These are phyloP conservation scores for Hanseniaspora sp. DNA, from an alignment of 1,139 yeast genomes.

Conservation along the genomic window DNA sequence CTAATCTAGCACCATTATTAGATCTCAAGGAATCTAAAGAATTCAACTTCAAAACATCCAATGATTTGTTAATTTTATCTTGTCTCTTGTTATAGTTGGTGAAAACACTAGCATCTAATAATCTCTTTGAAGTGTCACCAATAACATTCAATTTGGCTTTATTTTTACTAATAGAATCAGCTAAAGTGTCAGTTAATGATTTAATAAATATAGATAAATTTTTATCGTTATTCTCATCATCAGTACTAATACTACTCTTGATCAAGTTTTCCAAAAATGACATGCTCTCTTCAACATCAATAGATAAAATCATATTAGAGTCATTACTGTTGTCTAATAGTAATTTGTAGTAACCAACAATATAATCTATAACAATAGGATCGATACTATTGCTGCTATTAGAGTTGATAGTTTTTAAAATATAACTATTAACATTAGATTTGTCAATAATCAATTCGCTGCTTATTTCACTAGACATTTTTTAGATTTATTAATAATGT, in stretches of 20 bases:
- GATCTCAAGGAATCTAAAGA: constrained; percentile 47
- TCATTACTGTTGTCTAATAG: constrained; percentile 65
- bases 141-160: constrained; percentile 55
- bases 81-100: constrained; percentile 50
- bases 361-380: constrained; percentile 82
- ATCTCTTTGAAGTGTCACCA: constrained; percentile 76
- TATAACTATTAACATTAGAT: constrained; percentile 10
- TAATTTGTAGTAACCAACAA: constrained; percentile 79
- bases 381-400: constrained; percentile 37
- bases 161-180: constrained; percentile 51
- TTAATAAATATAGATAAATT: constrained; percentile 42
- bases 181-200: constrained; percentile 40
- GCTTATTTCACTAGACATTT: constrained; percentile 3
- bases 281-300: constrained; percentile 58
- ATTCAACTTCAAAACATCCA: constrained; percentile 56
- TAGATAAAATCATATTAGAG: constrained; percentile 63
- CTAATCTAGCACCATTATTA: constrained; percentile 81
- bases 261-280: constrained; percentile 52
- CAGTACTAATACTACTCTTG: constrained; percentile 30
- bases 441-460: constrained; percentile 5
- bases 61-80: constrained; percentile 52
- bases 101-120: constrained; percentile 57
- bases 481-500: too few species aligned
- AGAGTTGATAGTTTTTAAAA: constrained; percentile 3
- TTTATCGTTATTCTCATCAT: constrained; percentile 51